These are phyloP conservation scores for Phytophthora ramorum DNA, from an alignment of 352 stramenopile genomes.

Conservation along the genomic window DNA sequence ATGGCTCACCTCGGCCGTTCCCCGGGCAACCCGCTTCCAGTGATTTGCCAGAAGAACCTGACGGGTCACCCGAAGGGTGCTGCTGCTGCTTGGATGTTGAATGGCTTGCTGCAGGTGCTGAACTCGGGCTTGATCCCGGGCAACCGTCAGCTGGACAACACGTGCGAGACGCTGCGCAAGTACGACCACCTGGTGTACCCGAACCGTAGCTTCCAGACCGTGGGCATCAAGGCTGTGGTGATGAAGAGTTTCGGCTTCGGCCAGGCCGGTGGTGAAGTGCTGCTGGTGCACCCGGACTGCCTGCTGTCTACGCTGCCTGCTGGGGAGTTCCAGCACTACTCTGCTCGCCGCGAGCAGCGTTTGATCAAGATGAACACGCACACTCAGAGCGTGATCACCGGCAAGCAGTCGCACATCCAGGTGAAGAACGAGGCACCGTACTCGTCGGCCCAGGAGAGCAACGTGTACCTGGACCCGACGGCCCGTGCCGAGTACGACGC, in stretches of 20 bases:
- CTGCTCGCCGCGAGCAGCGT: conserved; percentile 60
- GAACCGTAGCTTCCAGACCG: conserved; percentile 81
- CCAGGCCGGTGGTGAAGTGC: conserved; percentile 73
- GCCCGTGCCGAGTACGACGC: conserved; percentile 81
- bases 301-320: conserved; percentile 63
- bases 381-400: conserved; percentile 74
- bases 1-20: conserved; percentile 79
- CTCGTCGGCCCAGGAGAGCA: conserved; percentile 80
- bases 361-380: conserved; percentile 80
- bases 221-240: conserved; percentile 76
- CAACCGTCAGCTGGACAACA: conserved; percentile 88
- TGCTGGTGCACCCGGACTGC: conserved; percentile 82
- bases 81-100: conserved; percentile 85
- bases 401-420: conserved; percentile 79
- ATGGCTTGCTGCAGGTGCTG: conserved; percentile 83
- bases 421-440: conserved; percentile 88
- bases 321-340: conserved; percentile 66
- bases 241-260: conserved; percentile 90
- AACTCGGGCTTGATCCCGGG: conserved; percentile 78
- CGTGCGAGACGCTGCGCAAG: conserved; percentile 65
- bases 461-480: conserved; percentile 85
- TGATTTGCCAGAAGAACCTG: conserved; percentile 86
- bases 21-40: conserved; percentile 70
- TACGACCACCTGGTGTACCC: conserved; percentile 83
- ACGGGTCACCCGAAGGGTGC: conserved; percentile 87